These are phyloP conservation scores for Stagonosporopsis rhizophila DNA, from an alignment of 2,329 filamentous ascomycete genomes.

Conservation along the genomic window DNA sequence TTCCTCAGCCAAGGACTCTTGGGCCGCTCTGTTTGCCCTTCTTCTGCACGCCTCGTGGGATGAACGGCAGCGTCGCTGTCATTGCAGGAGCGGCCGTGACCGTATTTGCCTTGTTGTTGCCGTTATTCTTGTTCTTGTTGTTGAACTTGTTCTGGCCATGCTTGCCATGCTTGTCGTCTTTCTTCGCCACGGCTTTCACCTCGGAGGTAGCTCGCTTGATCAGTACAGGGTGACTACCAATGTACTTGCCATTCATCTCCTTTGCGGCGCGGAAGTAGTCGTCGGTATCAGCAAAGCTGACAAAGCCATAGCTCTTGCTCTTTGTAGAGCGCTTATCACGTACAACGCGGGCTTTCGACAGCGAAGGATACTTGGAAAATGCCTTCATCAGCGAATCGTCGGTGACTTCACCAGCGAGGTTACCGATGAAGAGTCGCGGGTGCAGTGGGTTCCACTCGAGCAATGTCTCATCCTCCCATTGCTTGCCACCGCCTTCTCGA, in stretches of 20 bases:
- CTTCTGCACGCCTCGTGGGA: slow-evolving; percentile 41
- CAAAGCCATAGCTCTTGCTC: slow-evolving; percentile 95
- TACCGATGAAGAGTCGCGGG: slow-evolving; percentile 94
- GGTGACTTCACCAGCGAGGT: slow-evolving; percentile 95
- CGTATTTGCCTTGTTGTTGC: slow-evolving; percentile 23
- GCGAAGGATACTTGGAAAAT: slow-evolving; percentile 84
- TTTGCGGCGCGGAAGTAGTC: slow-evolving; percentile 96
- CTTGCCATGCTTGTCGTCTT: slow-evolving; percentile 49
- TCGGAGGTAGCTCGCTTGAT: slow-evolving; percentile 90
- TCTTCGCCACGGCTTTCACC: slow-evolving; percentile 76
- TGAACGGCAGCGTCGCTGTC: slow-evolving; percentile 31
- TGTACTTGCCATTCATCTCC: slow-evolving; percentile 99
- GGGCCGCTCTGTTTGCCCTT: slow-evolving; percentile 41
- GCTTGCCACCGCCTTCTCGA: slow-evolving; percentile 87
- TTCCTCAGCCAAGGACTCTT: slow-evolving; percentile 37
- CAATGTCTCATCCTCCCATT: slow-evolving; percentile 86
- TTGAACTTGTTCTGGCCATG: slow-evolving; percentile 53
- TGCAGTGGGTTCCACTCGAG: slow-evolving; percentile 97
- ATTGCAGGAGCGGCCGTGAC: slow-evolving; percentile 19
- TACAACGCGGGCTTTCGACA: slow-evolving; percentile 91
- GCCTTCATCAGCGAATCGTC: slow-evolving; percentile 95
- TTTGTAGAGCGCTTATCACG: slow-evolving; percentile 96
- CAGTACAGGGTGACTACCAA: slow-evolving; percentile 91
- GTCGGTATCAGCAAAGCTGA: slow-evolving; percentile 93
- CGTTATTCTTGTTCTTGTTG: slow-evolving; percentile 59